phyloP scores from a whole-genome alignment of 169 alveolate species.

The Eimeria nieschulzi region DNA sequence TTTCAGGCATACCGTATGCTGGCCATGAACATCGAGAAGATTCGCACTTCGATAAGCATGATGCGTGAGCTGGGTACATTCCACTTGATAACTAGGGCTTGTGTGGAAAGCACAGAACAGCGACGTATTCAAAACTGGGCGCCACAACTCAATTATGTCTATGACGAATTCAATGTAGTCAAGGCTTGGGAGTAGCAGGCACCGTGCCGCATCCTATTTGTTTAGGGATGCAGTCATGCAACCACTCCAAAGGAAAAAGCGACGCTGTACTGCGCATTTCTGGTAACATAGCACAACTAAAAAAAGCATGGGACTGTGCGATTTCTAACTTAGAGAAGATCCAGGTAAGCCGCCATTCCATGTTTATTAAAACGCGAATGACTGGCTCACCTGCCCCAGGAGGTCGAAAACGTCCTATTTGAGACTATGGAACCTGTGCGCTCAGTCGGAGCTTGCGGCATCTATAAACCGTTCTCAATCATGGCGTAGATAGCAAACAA shows the following conservation, averaged over 20 bases:
- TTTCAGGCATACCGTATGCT: not conserved
- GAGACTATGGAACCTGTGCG: not conserved
- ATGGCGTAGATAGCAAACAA: no score
- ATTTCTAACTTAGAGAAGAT: not conserved
- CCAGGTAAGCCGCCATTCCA: not conserved
- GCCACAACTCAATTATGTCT: no score
- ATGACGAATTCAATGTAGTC: no score
- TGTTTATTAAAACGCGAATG: not conserved
- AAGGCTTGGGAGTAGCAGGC: no score
- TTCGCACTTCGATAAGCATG: constrained; percentile 35
- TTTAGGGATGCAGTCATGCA: constrained; percentile 29
- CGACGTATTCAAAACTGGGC: no score
- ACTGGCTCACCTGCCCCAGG: no score
- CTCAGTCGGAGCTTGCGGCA: constrained; percentile 26
- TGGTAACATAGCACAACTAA: constrained; percentile 21
- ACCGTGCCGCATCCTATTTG: not conserved
- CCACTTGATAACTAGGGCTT: not conserved
- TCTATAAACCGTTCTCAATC: not conserved
- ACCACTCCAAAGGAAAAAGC: not conserved
- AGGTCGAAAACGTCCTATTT: no score
- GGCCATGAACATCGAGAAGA: not conserved
- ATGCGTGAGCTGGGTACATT: not conserved
- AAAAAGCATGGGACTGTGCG: not conserved
- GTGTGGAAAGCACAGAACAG: no score
- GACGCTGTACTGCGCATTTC: constrained; percentile 5